These are phyloP conservation scores for Mycena rosella DNA, from an alignment of 768 basidiomycete species.

Conservation along the genomic window DNA sequence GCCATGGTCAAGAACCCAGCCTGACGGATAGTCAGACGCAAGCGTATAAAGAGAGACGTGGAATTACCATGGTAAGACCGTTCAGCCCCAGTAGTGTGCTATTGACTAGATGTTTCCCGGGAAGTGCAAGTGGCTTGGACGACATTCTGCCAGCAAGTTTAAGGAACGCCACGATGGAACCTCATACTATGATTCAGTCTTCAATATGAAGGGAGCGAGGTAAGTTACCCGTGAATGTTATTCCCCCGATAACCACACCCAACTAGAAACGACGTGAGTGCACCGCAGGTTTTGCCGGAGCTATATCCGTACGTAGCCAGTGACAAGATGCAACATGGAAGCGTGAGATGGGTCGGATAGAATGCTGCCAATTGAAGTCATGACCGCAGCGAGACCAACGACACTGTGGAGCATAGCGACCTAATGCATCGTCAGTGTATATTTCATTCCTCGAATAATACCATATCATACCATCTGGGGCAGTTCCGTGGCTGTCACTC, in stretches of 20 bases:
- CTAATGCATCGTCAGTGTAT: conserved; percentile 27
- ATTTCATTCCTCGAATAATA: neutral
- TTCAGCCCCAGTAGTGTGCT: conserved; percentile 79
- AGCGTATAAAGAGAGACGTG: neutral
- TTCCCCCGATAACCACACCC: conserved; percentile 63
- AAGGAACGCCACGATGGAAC: conserved; percentile 90
- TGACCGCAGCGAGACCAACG: conserved; percentile 89
- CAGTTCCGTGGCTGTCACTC: conserved; percentile 89
- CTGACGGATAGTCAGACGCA: conserved; percentile 14
- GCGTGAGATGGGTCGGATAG: conserved; percentile 77
- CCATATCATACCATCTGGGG: conserved; percentile 77
- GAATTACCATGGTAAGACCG: conserved; percentile 66
- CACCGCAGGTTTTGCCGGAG: conserved; percentile 59
- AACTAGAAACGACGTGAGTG: conserved; percentile 20
- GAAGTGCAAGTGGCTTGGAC: conserved; percentile 77
- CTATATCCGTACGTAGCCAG: conserved; percentile 80
- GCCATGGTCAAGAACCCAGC: conserved; percentile 80
- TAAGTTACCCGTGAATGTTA: conserved; percentile 80
- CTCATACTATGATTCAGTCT: neutral
- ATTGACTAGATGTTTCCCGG: conserved; percentile 85
- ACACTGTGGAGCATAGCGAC: conserved; percentile 87
- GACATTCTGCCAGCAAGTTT: conserved; percentile 89
- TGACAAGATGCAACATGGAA: conserved; percentile 80
- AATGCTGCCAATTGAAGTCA: conserved; percentile 88
- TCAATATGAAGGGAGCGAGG: neutral